Evolutionary conservation across 2,329 filamentous ascomycete species (phyloP).

Genomic region (Ophidiomyces ophidiicola): DNA sequence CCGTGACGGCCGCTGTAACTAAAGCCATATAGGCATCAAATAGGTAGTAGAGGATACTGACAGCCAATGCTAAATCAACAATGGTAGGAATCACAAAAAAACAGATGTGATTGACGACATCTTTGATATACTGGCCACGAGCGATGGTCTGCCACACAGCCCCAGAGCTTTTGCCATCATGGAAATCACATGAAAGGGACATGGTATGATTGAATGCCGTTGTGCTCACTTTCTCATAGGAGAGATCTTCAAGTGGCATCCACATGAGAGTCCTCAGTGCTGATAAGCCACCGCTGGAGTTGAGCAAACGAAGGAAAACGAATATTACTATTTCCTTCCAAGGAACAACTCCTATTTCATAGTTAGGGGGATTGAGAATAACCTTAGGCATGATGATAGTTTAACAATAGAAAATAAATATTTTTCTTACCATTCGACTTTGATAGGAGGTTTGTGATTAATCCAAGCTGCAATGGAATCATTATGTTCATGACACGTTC

Average conservation of each 20-base stretch:
- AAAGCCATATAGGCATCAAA: slow-evolving; percentile 52
- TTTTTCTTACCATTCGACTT: slow-evolving; percentile 32
- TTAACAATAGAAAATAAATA: neutral
- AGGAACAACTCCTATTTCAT: slow-evolving; percentile 31
- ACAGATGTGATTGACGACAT: slow-evolving; percentile 47
- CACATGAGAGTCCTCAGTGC: slow-evolving; percentile 42
- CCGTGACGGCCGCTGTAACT: slow-evolving; percentile 35
- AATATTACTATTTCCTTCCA: slow-evolving; percentile 45
- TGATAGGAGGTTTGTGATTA: slow-evolving; percentile 59
- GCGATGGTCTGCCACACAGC: slow-evolving; percentile 54
- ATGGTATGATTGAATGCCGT: slow-evolving; percentile 57
- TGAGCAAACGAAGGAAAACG: slow-evolving; percentile 38
- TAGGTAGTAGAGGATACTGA: slow-evolving; percentile 48
- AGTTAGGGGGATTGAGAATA: neutral
- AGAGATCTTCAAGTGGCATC: slow-evolving; percentile 45
- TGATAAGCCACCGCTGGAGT: slow-evolving; percentile 41
- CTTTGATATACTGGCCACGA: slow-evolving; percentile 49
- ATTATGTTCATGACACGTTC: slow-evolving; percentile 64
- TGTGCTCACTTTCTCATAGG: slow-evolving; percentile 46
- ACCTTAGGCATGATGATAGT: neutral
- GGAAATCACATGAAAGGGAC: slow-evolving; percentile 58
- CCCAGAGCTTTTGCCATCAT: slow-evolving; percentile 52
- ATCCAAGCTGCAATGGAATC: slow-evolving; percentile 68
- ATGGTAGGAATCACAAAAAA: slow-evolving; percentile 52
- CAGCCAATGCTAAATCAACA: slow-evolving; percentile 49